These are phyloP conservation scores for Umbelopsis sp. DNA, from an alignment of 192 early-diverging fungal species.

Conservation along the genomic window DNA sequence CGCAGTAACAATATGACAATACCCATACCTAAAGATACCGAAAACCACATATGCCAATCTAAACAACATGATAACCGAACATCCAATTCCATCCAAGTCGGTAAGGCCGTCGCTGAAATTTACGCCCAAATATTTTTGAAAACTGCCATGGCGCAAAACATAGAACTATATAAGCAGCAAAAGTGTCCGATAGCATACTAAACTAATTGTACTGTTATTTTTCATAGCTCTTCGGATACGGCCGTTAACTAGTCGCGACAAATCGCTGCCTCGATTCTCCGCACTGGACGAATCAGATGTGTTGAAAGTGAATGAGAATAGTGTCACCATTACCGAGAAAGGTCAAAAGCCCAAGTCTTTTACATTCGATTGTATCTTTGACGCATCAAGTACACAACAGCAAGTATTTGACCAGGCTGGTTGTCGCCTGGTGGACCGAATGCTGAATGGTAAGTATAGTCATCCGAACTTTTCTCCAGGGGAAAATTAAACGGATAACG, in stretches of 20 bases:
- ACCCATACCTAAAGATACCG: neutral
- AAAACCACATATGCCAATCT: neutral
- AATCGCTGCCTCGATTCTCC: constrained; percentile 31
- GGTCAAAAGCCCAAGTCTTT: constrained; percentile 36
- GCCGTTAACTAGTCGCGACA: constrained; percentile 34
- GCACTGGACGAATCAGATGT: constrained; percentile 34
- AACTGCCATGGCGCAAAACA: neutral
- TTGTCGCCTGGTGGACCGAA: constrained; percentile 31
- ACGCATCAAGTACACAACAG: constrained; percentile 34
- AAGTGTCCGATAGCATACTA: neutral
- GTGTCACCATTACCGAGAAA: constrained; percentile 24
- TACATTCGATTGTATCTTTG: constrained; percentile 38
- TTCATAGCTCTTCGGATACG: constrained; percentile 31
- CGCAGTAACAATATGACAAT: neutral
- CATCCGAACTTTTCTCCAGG: neutral
- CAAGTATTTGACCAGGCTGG: constrained; percentile 36
- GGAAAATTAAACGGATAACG: neutral
- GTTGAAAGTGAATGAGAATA: constrained; percentile 35
- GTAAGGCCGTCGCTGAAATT: neutral
- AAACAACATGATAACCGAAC: constrained; percentile 5
- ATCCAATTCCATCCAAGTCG: constrained; percentile 13
- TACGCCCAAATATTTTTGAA: too few relatives aligned
- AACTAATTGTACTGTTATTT: neutral
- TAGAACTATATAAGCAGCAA: neutral
- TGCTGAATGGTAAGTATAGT: constrained; percentile 33